Conservation (phyloP, 306 rosid species). For the Senna siamea region DNA sequence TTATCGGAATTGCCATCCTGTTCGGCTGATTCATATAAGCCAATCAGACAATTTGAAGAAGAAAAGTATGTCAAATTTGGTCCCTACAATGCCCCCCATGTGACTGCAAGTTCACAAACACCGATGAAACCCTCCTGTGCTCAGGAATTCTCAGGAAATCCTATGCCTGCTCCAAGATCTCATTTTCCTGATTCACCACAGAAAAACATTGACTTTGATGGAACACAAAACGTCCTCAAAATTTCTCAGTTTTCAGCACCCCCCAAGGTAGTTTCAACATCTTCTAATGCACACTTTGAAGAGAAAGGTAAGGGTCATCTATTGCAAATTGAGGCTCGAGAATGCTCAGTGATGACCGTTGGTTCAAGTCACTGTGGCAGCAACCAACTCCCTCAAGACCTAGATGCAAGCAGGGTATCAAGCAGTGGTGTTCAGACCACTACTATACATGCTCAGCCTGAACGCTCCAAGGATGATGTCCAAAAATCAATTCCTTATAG, state of each 20-base stretch:
- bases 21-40: conserved; percentile 55
- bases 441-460: conserved; percentile 52
- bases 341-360: conserved; percentile 68
- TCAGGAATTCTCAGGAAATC: conserved; percentile 50
- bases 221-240: conserved; percentile 45
- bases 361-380: conserved; percentile 86
- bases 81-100: conserved; percentile 39
- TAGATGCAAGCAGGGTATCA: conserved; percentile 56
- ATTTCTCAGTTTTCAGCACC: conserved; percentile 52
- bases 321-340: conserved; percentile 54
- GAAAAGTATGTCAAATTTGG: conserved; percentile 56
- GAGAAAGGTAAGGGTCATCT: conserved; percentile 43
- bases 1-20: conserved; percentile 63
- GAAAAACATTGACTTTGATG: conserved; percentile 42
- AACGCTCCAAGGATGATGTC: conserved; percentile 38
- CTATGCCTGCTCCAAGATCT: conserved; percentile 67
- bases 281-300: conserved; percentile 44
- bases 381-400: conserved; percentile 66
- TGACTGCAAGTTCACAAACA: conserved; percentile 39
- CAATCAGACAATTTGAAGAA: conserved; percentile 58
- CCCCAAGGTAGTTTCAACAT: conserved; percentile 46
- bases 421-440: conserved; percentile 59
- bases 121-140: conserved; percentile 43
- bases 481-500: conserved; percentile 44
- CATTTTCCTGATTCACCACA: conserved; percentile 50